A percentile compares a stretch with the other conserved stretches of the same genome.
Conservation (phyloP, 352 stramenopile species). For the Phytophthora idaei region DNA sequence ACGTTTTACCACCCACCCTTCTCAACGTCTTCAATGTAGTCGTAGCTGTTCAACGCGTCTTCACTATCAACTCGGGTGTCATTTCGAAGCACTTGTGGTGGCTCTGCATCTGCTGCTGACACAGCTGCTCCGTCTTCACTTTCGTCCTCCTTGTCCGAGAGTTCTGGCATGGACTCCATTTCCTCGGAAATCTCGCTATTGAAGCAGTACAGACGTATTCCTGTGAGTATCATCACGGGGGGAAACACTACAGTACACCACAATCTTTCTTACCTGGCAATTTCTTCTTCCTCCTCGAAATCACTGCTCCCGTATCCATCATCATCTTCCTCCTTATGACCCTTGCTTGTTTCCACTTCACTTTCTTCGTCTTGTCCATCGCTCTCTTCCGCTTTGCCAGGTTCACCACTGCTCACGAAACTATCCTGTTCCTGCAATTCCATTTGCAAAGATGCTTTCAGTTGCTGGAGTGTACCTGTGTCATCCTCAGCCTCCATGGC, state of each 20-base stretch:
- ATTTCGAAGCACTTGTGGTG: slow-evolving; percentile 32
- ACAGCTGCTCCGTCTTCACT: slow-evolving; percentile 17
- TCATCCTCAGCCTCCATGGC: slow-evolving; percentile 87
- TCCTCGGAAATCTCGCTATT: slow-evolving; percentile 66
- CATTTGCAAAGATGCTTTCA: slow-evolving; percentile 74
- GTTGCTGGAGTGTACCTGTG: slow-evolving; percentile 74
- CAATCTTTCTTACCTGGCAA: slow-evolving; percentile 54
- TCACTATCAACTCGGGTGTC: slow-evolving; percentile 63
- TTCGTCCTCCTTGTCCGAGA: slow-evolving; percentile 56
- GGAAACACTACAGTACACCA: not conserved
- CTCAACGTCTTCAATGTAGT: slow-evolving; percentile 84
- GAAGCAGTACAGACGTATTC: not conserved
- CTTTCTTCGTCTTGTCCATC: slow-evolving; percentile 8
- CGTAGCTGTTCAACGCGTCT: slow-evolving; percentile 82
- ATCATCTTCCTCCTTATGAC: slow-evolving; percentile 34
- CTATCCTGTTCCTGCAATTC: slow-evolving; percentile 61
- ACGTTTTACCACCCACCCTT: slow-evolving; percentile 42
- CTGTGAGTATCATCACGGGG: slow-evolving; percentile 2
- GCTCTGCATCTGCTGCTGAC: slow-evolving; percentile 7
- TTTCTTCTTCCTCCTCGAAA: slow-evolving; percentile 83
- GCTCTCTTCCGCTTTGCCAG: slow-evolving; percentile 16
- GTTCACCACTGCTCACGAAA: slow-evolving; percentile 25
- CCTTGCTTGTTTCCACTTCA: slow-evolving; percentile 12
- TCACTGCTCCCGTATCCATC: slow-evolving; percentile 83
- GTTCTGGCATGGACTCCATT: slow-evolving; percentile 59